phyloP scores from a whole-genome alignment of 345 rosid genomes.

The Erysimum cheiranthoides region DNA sequence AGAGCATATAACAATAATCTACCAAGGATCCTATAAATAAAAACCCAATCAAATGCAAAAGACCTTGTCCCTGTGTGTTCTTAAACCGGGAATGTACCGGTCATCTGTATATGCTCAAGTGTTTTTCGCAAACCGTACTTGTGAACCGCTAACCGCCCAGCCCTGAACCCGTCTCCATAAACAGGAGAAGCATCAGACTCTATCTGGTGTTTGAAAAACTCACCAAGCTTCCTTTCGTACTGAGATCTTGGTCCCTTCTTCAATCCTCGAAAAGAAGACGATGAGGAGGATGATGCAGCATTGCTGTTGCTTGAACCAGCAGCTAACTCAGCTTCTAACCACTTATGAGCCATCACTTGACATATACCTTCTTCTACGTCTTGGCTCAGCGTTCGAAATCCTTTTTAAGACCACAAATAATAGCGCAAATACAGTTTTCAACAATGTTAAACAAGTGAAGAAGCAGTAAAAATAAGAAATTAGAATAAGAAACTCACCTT shows the following conservation, averaged over 20 bases:
- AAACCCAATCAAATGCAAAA: slow-evolving; percentile 25
- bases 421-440: slow-evolving; percentile 17
- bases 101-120: slow-evolving; percentile 80
- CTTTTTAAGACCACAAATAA: slow-evolving; percentile 50
- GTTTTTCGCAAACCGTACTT: slow-evolving; percentile 75
- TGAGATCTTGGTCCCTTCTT: slow-evolving; percentile 63
- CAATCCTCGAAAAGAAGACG: slow-evolving; percentile 49
- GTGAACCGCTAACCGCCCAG: slow-evolving; percentile 65
- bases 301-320: slow-evolving; percentile 49
- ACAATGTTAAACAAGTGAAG: slow-evolving; percentile 14
- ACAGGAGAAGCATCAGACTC: slow-evolving; percentile 83
- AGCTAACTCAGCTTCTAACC: slow-evolving; percentile 73
- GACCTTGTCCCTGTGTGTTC: slow-evolving; percentile 5
- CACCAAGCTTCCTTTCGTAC: slow-evolving; percentile 88
- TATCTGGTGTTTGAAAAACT: slow-evolving; percentile 89
- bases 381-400: slow-evolving; percentile 76
- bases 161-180: slow-evolving; percentile 92
- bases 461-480: neutral
- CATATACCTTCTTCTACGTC: slow-evolving; percentile 99
- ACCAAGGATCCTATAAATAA: slow-evolving; percentile 36
- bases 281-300: slow-evolving; percentile 59
- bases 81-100: slow-evolving; percentile 82
- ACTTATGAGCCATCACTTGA: slow-evolving; percentile 95
- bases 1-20: slow-evolving; percentile 22
- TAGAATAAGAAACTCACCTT: slow-evolving; percentile 53